Percentiles rank a stretch among this genome's conserved stretches.
phyloP scores from a whole-genome alignment of 2,329 filamentous ascomycete genomes.

The Diaporthe humulicola region DNA sequence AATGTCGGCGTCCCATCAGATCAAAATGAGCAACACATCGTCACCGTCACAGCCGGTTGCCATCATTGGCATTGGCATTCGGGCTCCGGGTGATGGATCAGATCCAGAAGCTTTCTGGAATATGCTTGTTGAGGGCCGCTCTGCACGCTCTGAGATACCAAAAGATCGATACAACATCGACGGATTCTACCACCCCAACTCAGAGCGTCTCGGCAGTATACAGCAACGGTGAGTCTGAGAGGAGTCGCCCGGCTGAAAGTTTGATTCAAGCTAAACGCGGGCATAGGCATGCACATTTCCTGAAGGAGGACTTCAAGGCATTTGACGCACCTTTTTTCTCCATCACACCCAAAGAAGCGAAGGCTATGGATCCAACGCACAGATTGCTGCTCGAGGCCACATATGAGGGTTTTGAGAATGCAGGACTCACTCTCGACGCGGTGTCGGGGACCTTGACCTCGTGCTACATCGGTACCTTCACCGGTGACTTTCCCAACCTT shows the following conservation, averaged over 20 bases:
- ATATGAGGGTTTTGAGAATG: conserved; percentile 74
- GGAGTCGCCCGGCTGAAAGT: too few species aligned
- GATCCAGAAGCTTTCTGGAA: too few species aligned
- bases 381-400: conserved; percentile 73
- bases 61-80: too few species aligned
- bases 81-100: too few species aligned
- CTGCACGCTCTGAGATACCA: too few species aligned
- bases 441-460: conserved; percentile 49
- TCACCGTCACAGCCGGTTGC: too few species aligned
- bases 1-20: too few species aligned
- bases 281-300: conserved; percentile 48
- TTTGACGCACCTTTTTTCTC: conserved; percentile 68
- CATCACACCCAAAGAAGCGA: conserved; percentile 76
- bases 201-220: conserved; percentile 25
- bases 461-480: conserved; percentile 54
- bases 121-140: too few species aligned
- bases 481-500: conserved; percentile 50
- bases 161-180: too few species aligned
- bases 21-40: too few species aligned
- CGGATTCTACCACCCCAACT: too few species aligned
- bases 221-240: conserved; percentile 17
- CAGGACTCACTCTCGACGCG: conserved; percentile 49
- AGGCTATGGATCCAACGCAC: conserved; percentile 76
- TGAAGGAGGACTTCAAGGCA: conserved; percentile 48
- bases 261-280: background rate